phyloP scores from a whole-genome alignment of 2,329 filamentous ascomycete species.

The Sporothrix schenckii region DNA sequence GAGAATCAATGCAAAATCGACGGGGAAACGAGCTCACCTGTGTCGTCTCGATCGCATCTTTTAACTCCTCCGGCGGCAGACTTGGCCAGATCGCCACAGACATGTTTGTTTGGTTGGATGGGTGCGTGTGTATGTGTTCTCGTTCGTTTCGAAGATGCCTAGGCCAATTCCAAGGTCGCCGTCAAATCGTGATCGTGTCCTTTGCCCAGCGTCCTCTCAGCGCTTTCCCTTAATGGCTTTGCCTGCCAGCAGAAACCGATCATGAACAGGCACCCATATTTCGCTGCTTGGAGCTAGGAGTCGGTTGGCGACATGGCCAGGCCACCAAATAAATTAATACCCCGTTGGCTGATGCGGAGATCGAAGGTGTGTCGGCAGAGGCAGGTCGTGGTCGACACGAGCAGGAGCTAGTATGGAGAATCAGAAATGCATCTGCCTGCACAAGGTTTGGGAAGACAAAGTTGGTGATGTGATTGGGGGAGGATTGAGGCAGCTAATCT shows the following conservation, averaged over 20 bases:
- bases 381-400: neutral
- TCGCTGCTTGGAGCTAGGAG: neutral
- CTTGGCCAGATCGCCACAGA: constrained; percentile 63
- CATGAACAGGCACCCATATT: constrained; percentile 38
- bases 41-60: constrained; percentile 53
- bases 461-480: constrained; percentile 16
- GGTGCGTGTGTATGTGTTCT: neutral
- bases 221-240: constrained; percentile 34
- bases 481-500: neutral
- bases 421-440: constrained; percentile 23
- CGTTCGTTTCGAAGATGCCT: neutral
- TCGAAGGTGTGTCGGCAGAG: neutral
- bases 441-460: no score
- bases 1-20: neutral
- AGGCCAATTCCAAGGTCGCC: neutral
- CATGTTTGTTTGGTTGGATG: constrained; percentile 46
- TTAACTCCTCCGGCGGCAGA: constrained; percentile 55
- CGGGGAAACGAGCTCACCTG: constrained; percentile 49
- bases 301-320: neutral
- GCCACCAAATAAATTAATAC: neutral
- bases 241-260: neutral
- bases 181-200: constrained; percentile 11
- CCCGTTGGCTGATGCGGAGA: neutral
- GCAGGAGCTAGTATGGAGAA: neutral
- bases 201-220: neutral